Evolutionary conservation across 2,329 filamentous ascomycete genomes (phyloP).

Genomic region (Emericellopsis cladophorae): DNA sequence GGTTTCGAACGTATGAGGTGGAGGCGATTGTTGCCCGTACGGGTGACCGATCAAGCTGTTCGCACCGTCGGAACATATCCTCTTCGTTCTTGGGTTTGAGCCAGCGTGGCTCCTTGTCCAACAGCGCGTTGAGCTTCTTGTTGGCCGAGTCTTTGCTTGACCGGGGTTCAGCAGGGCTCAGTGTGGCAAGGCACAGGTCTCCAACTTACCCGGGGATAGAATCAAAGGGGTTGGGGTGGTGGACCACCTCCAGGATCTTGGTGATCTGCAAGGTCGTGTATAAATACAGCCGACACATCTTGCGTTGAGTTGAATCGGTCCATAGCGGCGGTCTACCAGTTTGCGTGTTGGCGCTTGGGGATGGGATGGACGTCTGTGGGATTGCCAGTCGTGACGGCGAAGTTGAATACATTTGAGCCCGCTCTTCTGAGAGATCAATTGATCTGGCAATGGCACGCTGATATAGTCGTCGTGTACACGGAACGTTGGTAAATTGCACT

Average conservation of each 20-base stretch:
- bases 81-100: constrained; percentile 35
- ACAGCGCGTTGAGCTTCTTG: constrained; percentile 41
- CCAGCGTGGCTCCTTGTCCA: constrained; percentile 47
- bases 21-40: constrained; percentile 9
- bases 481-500: no score
- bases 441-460: no score
- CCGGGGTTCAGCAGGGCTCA: not conserved
- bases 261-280: constrained; percentile 40
- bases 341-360: constrained; percentile 2
- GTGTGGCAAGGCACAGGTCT: not conserved
- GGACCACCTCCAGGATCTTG: constrained; percentile 35
- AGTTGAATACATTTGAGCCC: not conserved
- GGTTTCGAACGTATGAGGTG: not conserved
- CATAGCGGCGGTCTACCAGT: constrained; percentile 43
- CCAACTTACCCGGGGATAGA: constrained; percentile 33
- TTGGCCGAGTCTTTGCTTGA: constrained; percentile 42
- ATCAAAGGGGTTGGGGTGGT: constrained; percentile 19
- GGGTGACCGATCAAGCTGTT: constrained; percentile 26
- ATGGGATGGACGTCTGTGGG: not conserved
- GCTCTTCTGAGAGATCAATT: no score
- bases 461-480: no score
- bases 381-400: not conserved
- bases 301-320: constrained; percentile 38
- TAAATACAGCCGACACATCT: constrained; percentile 41
- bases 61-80: constrained; percentile 38